phyloP scores from a whole-genome alignment of 768 basidiomycete genomes.

The Macrolepiota albuminosa region DNA sequence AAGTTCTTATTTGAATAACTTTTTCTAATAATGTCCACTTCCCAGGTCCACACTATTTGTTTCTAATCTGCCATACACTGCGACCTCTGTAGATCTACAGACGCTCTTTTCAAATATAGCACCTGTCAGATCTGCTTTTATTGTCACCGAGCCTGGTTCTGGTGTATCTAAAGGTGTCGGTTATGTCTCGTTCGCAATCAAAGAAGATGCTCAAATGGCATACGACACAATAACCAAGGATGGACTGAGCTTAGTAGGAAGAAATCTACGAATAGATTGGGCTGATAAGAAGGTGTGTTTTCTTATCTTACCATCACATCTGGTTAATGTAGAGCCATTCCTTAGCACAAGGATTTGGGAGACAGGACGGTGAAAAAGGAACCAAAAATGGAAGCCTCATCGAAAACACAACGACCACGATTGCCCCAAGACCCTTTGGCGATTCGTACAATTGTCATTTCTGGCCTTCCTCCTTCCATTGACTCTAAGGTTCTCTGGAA shows the following conservation, averaged over 20 bases:
- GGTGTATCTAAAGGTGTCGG: constrained; percentile 91
- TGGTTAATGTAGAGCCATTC: not conserved
- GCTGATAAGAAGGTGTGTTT: constrained; percentile 68
- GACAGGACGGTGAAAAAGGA: constrained; percentile 32
- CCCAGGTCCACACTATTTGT: constrained; percentile 84
- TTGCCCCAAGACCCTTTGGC: constrained; percentile 68
- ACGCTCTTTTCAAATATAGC: constrained; percentile 95
- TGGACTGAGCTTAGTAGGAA: constrained; percentile 59
- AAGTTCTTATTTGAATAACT: not conserved
- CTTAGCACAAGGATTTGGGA: constrained; percentile 41
- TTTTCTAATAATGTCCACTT: constrained; percentile 2
- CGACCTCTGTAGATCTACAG: constrained; percentile 85
- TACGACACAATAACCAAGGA: constrained; percentile 61
- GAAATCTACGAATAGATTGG: constrained; percentile 74
- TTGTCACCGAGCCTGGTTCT: constrained; percentile 76
- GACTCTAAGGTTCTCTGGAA: constrained; percentile 77
- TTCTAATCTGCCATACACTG: constrained; percentile 87
- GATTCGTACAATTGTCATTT: constrained; percentile 73
- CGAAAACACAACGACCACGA: constrained; percentile 27
- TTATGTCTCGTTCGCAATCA: constrained; percentile 88
- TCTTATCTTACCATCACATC: not conserved
- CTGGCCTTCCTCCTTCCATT: constrained; percentile 62
- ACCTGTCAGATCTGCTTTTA: constrained; percentile 90
- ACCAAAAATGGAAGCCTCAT: constrained; percentile 31
- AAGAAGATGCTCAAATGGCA: constrained; percentile 81